These are phyloP conservation scores for Flaveria robusta DNA, from an alignment of 129 eudicot species.

Conservation along the genomic window DNA sequence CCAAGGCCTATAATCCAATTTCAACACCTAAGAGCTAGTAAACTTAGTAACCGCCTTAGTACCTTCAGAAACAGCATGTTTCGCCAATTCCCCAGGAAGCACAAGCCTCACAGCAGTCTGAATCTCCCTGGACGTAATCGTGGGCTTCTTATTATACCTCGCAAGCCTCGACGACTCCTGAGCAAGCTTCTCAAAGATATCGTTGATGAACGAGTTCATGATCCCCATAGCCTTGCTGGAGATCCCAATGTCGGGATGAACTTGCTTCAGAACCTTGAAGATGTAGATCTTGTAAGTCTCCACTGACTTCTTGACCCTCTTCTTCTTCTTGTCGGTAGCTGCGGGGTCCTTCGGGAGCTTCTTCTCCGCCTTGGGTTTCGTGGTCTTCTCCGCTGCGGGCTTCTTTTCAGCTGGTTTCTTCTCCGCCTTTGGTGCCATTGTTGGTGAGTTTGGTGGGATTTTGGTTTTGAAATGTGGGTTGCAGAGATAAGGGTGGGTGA, in stretches of 20 bases:
- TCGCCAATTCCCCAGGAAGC: too few species aligned
- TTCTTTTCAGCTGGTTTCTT: not conserved
- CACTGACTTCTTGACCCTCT: not conserved
- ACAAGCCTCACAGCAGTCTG: too few species aligned
- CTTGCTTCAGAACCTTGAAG: too few species aligned
- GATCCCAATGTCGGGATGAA: too few species aligned
- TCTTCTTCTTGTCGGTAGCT: conserved; percentile 9
- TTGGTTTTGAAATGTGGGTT: not conserved
- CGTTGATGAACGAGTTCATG: too few species aligned
- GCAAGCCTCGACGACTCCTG: not conserved
- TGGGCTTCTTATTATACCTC: not conserved
- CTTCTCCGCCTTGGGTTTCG: conserved; percentile 14
- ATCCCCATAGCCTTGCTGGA: too few species aligned
- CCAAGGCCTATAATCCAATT: too few species aligned
- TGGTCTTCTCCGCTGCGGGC: not conserved
- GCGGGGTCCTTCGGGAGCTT: conserved; percentile 14
- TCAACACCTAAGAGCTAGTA: too few species aligned
- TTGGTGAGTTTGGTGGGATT: not conserved
- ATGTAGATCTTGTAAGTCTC: too few species aligned
- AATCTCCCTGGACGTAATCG: not conserved
- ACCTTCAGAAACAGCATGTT: too few species aligned
- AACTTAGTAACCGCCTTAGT: too few species aligned
- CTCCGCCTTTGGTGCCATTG: not conserved
- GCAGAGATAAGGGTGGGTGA: not conserved
- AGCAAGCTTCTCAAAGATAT: not conserved